Conservation (phyloP, 176 grass and related monocot species). For the Rhipidocladum racemiflorum region DNA sequence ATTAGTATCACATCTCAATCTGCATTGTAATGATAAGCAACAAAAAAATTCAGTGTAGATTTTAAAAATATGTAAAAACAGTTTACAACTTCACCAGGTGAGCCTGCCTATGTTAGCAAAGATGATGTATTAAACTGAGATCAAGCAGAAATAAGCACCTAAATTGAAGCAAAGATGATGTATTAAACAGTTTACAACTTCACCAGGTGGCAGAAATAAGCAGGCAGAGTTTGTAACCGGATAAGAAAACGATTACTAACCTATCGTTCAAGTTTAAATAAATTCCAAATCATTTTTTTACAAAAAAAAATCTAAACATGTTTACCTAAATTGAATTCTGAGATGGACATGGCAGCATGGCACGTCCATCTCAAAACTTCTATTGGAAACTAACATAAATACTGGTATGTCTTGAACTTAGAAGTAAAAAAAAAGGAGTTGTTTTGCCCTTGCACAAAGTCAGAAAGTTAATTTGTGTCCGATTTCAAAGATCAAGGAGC, state of each 20-base stretch:
- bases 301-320: neutral
- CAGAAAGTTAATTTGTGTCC: neutral
- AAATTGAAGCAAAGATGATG: too few species aligned
- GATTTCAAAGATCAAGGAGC: neutral
- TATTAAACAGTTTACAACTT: too few species aligned
- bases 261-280: neutral
- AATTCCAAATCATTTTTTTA: neutral
- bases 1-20: neutral
- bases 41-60: too few species aligned
- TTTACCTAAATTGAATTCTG: neutral
- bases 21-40: neutral
- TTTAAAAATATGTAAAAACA: neutral
- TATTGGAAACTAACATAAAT: neutral
- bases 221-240: neutral
- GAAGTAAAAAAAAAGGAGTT: neutral
- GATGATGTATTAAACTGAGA: neutral
- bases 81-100: neutral
- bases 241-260: neutral
- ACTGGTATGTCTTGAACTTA: neutral
- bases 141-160: neutral
- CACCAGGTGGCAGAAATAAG: neutral
- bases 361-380: neutral
- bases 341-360: neutral
- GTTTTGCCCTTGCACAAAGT: slow-evolving; percentile 4
- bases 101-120: neutral